phyloP scores from a whole-genome alignment of 2,329 filamentous ascomycete genomes.

The Chaetomium sp. region DNA sequence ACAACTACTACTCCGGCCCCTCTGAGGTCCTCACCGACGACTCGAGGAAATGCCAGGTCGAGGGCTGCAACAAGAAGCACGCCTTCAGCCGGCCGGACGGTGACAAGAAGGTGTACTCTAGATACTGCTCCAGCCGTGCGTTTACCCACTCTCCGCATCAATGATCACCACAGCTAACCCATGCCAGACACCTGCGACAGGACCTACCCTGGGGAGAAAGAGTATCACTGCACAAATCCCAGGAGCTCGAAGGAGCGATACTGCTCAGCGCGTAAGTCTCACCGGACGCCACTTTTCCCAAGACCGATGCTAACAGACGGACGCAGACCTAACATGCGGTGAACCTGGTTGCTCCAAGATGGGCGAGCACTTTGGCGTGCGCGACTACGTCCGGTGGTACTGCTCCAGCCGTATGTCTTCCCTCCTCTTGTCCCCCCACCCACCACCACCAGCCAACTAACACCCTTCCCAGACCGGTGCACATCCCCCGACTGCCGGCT shows the following conservation, averaged over 20 bases:
- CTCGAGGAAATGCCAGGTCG: slow-evolving; percentile 26
- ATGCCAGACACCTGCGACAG: slow-evolving; percentile 26
- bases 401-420: slow-evolving; percentile 13
- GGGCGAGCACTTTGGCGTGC: slow-evolving; percentile 21
- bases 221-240: slow-evolving; percentile 27
- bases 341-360: slow-evolving; percentile 22
- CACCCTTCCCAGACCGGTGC: slow-evolving; percentile 26
- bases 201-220: slow-evolving; percentile 21
- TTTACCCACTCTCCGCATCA: not conserved
- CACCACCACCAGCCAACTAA: no score
- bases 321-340: slow-evolving; percentile 28
- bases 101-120: slow-evolving; percentile 29
- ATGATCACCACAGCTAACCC: not conserved
- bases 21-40: slow-evolving; percentile 20
- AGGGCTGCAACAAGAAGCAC: slow-evolving; percentile 27
- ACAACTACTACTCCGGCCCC: slow-evolving; percentile 13
- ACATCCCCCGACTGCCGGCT: slow-evolving; percentile 22
- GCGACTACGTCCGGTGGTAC: slow-evolving; percentile 28
- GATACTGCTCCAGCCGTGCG: slow-evolving; percentile 29
- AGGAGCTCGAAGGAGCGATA: slow-evolving; percentile 16
- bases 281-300: no score
- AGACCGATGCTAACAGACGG: not conserved
- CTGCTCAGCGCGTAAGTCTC: slow-evolving; percentile 26
- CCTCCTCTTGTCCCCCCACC: no score
- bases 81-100: slow-evolving; percentile 9